A percentile compares a stretch with the other conserved stretches of the same genome.
Conservation (phyloP, 2,329 filamentous ascomycete genomes). For the Diaporthe aspalathi region DNA sequence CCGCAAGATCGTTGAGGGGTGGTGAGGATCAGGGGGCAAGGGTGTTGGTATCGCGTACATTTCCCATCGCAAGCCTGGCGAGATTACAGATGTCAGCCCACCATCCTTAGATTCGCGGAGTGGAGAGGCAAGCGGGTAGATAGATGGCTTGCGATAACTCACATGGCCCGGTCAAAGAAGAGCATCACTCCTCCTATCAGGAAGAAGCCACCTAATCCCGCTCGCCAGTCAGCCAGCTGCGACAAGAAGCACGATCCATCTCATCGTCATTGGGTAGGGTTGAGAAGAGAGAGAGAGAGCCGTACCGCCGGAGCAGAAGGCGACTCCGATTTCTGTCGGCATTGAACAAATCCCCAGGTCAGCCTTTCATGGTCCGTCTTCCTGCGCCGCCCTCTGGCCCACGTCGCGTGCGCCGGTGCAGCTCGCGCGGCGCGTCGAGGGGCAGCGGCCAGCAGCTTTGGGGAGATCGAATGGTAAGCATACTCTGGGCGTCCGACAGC, state of each 20-base stretch:
- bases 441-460: slow-evolving; percentile 10
- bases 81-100: slow-evolving; percentile 16
- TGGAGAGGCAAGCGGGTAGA: not conserved
- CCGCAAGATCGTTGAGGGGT: slow-evolving; percentile 15
- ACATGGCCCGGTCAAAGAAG: slow-evolving; percentile 98
- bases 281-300: too few species aligned
- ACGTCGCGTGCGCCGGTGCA: slow-evolving; percentile 14
- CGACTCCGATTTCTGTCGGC: slow-evolving; percentile 90
- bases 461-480: slow-evolving; percentile 49
- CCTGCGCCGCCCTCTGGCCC: not conserved
- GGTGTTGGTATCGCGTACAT: slow-evolving; percentile 65
- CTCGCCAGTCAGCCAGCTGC: slow-evolving; percentile 31
- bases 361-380: slow-evolving; percentile 42
- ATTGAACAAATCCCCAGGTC: slow-evolving; percentile 43
- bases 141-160: slow-evolving; percentile 50
- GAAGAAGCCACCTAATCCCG: slow-evolving; percentile 85
- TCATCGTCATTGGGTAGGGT: slow-evolving; percentile 15
- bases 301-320: slow-evolving; percentile 97
- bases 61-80: slow-evolving; percentile 93
- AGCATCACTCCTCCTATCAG: slow-evolving; percentile 92
- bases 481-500: slow-evolving; percentile 96
- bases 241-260: slow-evolving; percentile 40
- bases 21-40: slow-evolving; percentile 8
- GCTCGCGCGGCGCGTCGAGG: slow-evolving; percentile 7
- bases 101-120: not conserved